phyloP scores from a whole-genome alignment of 31 red algal genomes.

The Odonthalia washingtoniensis region DNA sequence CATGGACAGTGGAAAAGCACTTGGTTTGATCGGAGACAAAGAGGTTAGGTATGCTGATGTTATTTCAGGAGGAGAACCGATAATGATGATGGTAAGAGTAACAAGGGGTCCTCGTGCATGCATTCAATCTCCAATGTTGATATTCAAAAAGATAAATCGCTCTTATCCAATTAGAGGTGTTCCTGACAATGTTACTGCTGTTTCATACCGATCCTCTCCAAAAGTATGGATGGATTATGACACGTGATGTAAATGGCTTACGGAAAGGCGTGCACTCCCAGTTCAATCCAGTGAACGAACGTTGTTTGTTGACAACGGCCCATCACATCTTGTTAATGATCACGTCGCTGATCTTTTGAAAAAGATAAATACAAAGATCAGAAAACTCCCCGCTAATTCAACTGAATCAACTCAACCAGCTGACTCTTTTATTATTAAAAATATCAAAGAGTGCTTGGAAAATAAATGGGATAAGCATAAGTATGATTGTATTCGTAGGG shows the following conservation, averaged over 20 bases:
- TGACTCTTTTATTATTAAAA: slow-evolving; percentile 39
- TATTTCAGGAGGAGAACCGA: slow-evolving; percentile 1
- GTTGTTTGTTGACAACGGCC: slow-evolving; percentile 21
- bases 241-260: neutral
- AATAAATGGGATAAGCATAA: slow-evolving; percentile 2
- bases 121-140: neutral
- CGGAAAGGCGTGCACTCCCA: neutral
- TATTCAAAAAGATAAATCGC: neutral
- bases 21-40: slow-evolving; percentile 12
- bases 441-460: slow-evolving; percentile 17
- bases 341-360: neutral
- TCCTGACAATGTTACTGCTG: neutral
- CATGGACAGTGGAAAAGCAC: slow-evolving; percentile 18
- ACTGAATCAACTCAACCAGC: slow-evolving; percentile 9
- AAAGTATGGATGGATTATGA: neutral
- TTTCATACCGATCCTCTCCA: neutral
- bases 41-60: slow-evolving; percentile 37
- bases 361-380: neutral
- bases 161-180: neutral
- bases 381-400: slow-evolving; percentile 4
- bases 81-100: neutral
- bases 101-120: neutral
- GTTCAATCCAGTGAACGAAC: neutral
- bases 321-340: neutral
- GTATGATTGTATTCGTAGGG: neutral